A percentile compares a stretch with the other conserved stretches of the same genome.
These are phyloP conservation scores for Phytophthora megakarya DNA, from an alignment of 352 stramenopile species.

Conservation along the genomic window DNA sequence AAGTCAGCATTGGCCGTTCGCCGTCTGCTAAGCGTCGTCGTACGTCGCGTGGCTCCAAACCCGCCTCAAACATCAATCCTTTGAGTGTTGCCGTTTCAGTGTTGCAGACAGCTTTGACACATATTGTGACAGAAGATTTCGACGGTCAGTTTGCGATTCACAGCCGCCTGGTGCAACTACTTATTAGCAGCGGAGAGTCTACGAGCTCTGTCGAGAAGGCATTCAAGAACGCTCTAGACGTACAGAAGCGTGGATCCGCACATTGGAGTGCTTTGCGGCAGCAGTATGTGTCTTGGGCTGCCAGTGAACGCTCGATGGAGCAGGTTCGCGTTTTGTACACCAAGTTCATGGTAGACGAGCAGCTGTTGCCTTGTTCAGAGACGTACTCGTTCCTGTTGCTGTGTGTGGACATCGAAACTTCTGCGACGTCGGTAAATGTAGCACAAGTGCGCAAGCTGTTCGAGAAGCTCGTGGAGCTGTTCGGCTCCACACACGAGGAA, in stretches of 20 bases:
- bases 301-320: constrained; percentile 35
- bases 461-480: constrained; percentile 86
- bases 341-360: constrained; percentile 67
- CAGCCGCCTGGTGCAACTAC: constrained; percentile 60
- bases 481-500: constrained; percentile 57
- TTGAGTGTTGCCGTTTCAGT: constrained; percentile 49
- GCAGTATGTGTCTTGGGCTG: constrained; percentile 72
- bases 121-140: constrained; percentile 45
- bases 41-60: constrained; percentile 40
- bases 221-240: constrained; percentile 57
- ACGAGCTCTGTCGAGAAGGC: constrained; percentile 41
- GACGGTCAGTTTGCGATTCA: constrained; percentile 56
- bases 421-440: constrained; percentile 39
- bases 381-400: constrained; percentile 71
- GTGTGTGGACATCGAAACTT: constrained; percentile 78
- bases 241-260: constrained; percentile 49
- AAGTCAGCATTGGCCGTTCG: constrained; percentile 7
- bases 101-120: constrained; percentile 52
- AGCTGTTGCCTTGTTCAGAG: constrained; percentile 61
- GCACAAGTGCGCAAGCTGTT: constrained; percentile 67
- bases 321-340: constrained; percentile 62
- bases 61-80: constrained; percentile 17
- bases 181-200: constrained; percentile 38
- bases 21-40: constrained; percentile 58
- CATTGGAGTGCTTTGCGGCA: constrained; percentile 65